These are phyloP conservation scores for Nadsonia commutata DNA, from an alignment of 1,139 yeast genomes.

Conservation along the genomic window DNA sequence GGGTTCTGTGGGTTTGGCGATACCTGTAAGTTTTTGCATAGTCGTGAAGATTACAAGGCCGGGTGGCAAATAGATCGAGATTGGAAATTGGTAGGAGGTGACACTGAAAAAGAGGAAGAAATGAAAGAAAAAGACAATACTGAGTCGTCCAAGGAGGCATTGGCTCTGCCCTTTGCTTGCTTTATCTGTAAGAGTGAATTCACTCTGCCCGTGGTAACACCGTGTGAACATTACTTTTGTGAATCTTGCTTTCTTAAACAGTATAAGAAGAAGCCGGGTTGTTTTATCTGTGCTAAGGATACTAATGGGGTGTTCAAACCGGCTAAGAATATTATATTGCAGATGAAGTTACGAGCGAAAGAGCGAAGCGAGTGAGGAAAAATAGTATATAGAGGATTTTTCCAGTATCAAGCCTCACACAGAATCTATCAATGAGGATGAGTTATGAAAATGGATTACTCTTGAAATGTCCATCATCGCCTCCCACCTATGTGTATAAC, in stretches of 20 bases:
- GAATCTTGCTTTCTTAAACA: slow-evolving; percentile 44
- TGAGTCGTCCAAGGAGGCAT: slow-evolving; percentile 6
- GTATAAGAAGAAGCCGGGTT: slow-evolving; percentile 32
- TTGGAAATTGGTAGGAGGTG: slow-evolving; percentile 38
- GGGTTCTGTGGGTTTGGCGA: slow-evolving; percentile 98
- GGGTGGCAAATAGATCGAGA: slow-evolving; percentile 58
- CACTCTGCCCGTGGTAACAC: slow-evolving; percentile 42
- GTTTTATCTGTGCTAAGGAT: slow-evolving; percentile 37
- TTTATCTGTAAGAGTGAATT: slow-evolving; percentile 47
- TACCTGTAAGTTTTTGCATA: slow-evolving; percentile 88
- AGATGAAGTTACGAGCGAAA: too few relatives aligned
- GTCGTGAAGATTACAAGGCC: slow-evolving; percentile 71
- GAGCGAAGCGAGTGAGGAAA: too few relatives aligned
- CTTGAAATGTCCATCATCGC: too few relatives aligned
- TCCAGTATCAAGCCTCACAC: too few relatives aligned
- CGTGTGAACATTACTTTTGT: slow-evolving; percentile 57
- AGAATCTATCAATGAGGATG: too few relatives aligned
- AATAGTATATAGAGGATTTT: too few relatives aligned
- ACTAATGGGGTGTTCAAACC: slow-evolving; percentile 16
- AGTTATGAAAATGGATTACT: too few relatives aligned
- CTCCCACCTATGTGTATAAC: too few relatives aligned
- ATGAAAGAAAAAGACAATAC: slow-evolving; percentile 5
- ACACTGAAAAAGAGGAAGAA: slow-evolving; percentile 6
- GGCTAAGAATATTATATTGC: slow-evolving; percentile 6
- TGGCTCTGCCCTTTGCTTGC: slow-evolving; percentile 43